Conservation (phyloP, 2,329 filamentous ascomycete species). For the Rosellinia necatrix region DNA sequence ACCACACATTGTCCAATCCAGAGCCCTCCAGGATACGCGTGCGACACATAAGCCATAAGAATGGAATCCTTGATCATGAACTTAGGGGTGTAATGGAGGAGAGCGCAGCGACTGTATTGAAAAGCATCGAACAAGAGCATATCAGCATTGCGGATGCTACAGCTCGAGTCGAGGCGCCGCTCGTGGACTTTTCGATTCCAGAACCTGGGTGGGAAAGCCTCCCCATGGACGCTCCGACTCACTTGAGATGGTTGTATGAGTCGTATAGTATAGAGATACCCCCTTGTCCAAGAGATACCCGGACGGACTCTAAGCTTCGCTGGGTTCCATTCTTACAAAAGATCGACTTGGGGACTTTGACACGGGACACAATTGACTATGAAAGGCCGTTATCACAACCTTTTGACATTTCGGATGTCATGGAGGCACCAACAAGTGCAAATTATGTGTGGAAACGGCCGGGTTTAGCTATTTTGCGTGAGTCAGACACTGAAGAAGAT, state of each 20-base stretch:
- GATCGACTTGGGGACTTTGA: slow-evolving; percentile 22
- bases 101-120: slow-evolving; percentile 18
- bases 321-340: slow-evolving; percentile 37
- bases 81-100: slow-evolving; percentile 26
- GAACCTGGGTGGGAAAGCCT: slow-evolving; percentile 32
- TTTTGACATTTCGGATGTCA: slow-evolving; percentile 8
- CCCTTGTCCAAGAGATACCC: slow-evolving; percentile 23
- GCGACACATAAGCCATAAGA: neutral
- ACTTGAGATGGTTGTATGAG: slow-evolving; percentile 28
- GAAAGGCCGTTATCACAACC: slow-evolving; percentile 4
- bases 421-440: slow-evolving; percentile 31
- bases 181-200: slow-evolving; percentile 37
- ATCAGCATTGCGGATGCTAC: slow-evolving; percentile 35
- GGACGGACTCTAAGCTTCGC: slow-evolving; percentile 30
- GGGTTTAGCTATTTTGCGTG: slow-evolving; percentile 37
- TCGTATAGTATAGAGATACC: slow-evolving; percentile 14
- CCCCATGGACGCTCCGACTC: slow-evolving; percentile 20
- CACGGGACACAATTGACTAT: slow-evolving; percentile 31
- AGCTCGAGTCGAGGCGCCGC: slow-evolving; percentile 37
- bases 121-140: slow-evolving; percentile 37
- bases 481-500: slow-evolving; percentile 35
- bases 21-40: neutral
- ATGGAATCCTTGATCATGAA: slow-evolving; percentile 23
- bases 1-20: slow-evolving; percentile 17
- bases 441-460: slow-evolving; percentile 39